phyloP scores from a whole-genome alignment of 345 rosid genomes.

The Rhodamnia argentea region DNA sequence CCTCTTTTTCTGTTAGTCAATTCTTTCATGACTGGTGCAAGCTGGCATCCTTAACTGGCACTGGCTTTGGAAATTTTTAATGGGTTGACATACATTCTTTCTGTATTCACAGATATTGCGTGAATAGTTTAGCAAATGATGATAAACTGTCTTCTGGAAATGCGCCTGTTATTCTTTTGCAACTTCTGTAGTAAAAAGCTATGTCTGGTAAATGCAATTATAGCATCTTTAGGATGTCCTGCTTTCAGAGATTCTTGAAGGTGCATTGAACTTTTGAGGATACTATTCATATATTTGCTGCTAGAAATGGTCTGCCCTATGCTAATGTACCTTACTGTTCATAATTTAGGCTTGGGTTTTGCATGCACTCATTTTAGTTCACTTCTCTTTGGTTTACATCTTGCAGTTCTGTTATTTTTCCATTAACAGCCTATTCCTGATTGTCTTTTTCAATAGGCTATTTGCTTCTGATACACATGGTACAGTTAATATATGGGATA shows the following conservation, averaged over 20 bases:
- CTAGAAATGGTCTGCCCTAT: not conserved
- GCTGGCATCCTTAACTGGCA: not conserved
- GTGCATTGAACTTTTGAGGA: not conserved
- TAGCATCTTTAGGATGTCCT: not conserved
- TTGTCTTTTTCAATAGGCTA: conserved; percentile 28
- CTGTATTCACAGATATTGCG: not conserved
- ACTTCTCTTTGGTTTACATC: not conserved
- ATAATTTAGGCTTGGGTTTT: not conserved
- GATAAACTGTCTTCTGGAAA: not conserved
- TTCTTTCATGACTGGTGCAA: not conserved
- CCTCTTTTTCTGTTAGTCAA: not conserved
- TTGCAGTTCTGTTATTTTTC: not conserved
- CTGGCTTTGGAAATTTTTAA: not conserved
- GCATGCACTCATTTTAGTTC: not conserved
- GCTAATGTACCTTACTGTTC: not conserved
- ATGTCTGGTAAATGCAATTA: not conserved
- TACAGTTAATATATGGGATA: conserved; percentile 71
- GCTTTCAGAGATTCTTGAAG: not conserved
- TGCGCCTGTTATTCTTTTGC: not conserved
- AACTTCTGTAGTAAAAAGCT: not conserved
- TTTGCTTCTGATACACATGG: conserved; percentile 71
- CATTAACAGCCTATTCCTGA: not conserved
- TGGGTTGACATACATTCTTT: not conserved
- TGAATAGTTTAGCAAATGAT: not conserved
- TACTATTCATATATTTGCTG: not conserved